Evolutionary conservation across 176 grass and related monocot species (phyloP).

Genomic region (Panicum miliaceum): DNA sequence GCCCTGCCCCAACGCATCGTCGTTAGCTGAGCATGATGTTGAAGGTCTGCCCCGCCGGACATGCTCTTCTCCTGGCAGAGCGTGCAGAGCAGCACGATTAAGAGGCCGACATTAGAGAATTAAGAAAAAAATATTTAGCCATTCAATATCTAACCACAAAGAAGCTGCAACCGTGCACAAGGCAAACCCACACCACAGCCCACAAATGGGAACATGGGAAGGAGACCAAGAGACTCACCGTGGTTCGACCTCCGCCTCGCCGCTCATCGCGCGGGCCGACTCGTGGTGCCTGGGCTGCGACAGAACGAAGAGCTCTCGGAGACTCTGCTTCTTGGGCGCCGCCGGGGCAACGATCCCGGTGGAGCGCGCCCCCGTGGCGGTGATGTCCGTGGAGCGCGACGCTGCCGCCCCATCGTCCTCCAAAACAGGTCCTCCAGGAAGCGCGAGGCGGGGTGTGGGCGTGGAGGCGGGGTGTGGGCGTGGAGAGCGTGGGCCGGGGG

Average conservation of each 20-base stretch:
- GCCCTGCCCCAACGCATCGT: too few relatives aligned
- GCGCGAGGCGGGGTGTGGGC: too few relatives aligned
- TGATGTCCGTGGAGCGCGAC: constrained; percentile 40
- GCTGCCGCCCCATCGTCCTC: too few relatives aligned
- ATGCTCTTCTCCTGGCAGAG: too few relatives aligned
- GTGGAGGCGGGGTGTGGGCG: too few relatives aligned
- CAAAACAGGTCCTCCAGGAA: too few relatives aligned
- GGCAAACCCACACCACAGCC: background rate
- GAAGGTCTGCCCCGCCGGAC: too few relatives aligned
- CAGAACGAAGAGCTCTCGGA: constrained; percentile 25
- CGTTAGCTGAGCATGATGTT: too few relatives aligned
- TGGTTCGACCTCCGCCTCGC: background rate
- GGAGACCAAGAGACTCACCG: constrained; percentile 32
- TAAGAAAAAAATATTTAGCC: too few relatives aligned
- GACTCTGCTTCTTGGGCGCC: constrained; percentile 8
- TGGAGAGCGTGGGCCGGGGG: too few relatives aligned
- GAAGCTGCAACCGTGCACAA: background rate
- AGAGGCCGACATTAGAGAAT: too few relatives aligned
- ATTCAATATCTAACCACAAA: background rate
- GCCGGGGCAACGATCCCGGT: constrained; percentile 26
- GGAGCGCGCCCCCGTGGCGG: background rate
- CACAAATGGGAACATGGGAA: background rate
- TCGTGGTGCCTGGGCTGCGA: background rate
- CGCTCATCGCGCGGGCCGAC: background rate
- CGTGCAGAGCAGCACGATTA: too few relatives aligned